A percentile compares a stretch with the other conserved stretches of the same genome.
These are phyloP conservation scores for Collybia sordida DNA, from an alignment of 768 basidiomycete species.

Conservation along the genomic window DNA sequence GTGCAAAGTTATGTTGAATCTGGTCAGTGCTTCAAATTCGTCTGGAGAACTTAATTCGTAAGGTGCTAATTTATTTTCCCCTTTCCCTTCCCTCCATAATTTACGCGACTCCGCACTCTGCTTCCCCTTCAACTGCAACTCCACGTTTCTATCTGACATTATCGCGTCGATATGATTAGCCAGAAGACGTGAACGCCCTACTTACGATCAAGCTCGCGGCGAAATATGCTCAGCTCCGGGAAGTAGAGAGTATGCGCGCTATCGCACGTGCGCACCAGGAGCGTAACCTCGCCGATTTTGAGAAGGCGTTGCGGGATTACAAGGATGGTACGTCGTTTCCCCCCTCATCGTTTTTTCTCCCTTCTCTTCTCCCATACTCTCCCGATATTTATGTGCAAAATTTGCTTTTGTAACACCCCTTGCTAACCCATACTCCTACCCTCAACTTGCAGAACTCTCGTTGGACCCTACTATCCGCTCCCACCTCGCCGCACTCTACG, in stretches of 20 bases:
- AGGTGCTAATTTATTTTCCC: not conserved
- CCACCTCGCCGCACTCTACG: conserved; percentile 91
- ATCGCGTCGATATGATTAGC: no score
- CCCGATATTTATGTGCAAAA: not conserved
- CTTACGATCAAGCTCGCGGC: conserved; percentile 84
- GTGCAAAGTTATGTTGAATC: conserved; percentile 97
- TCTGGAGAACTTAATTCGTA: no score
- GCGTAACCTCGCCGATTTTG: conserved; percentile 86
- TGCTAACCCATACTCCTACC: not conserved
- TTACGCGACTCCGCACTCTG: not conserved
- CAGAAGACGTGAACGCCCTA: conserved; percentile 90
- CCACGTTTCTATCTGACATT: no score
- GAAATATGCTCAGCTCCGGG: conserved; percentile 83
- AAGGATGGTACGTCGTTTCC: conserved; percentile 58
- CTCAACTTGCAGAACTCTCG: conserved; percentile 93
- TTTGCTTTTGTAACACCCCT: not conserved
- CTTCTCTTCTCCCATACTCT: not conserved
- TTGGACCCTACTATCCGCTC: conserved; percentile 95
- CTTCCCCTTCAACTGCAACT: no score
- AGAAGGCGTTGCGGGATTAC: conserved; percentile 84
- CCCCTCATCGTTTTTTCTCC: conserved; percentile 11
- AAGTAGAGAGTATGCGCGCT: conserved; percentile 97
- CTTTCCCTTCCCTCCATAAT: not conserved
- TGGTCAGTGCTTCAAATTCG: conserved; percentile 75
- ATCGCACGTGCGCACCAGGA: conserved; percentile 84